These are phyloP conservation scores for Vitis hybrid DNA, from an alignment of 177 flowering plant genomes.

Conservation along the genomic window DNA sequence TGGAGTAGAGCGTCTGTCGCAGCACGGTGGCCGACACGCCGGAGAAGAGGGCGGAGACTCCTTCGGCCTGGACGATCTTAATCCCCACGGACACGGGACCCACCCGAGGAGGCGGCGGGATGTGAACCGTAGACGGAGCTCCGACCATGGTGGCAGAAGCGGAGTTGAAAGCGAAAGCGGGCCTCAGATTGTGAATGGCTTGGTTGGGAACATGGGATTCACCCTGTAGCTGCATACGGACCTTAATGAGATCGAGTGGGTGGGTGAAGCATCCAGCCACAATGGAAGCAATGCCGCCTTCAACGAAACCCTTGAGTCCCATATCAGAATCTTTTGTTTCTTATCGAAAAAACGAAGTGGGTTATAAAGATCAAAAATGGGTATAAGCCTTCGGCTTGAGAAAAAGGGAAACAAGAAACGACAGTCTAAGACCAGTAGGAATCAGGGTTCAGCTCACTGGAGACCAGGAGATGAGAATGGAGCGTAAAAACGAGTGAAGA, in stretches of 20 bases:
- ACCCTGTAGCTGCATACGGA: slow-evolving; percentile 91
- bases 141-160: slow-evolving; percentile 9
- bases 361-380: not conserved
- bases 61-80: slow-evolving; percentile 32
- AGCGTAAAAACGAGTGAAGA: slow-evolving; percentile 31
- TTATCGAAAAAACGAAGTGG: not conserved
- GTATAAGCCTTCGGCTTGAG: not conserved
- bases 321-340: slow-evolving; percentile 18
- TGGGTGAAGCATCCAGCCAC: slow-evolving; percentile 82
- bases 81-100: slow-evolving; percentile 43
- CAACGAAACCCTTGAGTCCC: slow-evolving; percentile 77
- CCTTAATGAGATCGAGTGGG: slow-evolving; percentile 86
- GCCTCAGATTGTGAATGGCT: not conserved
- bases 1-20: slow-evolving; percentile 43
- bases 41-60: slow-evolving; percentile 35
- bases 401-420: not conserved
- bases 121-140: slow-evolving; percentile 10
- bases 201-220: slow-evolving; percentile 31
- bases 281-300: slow-evolving; percentile 85
- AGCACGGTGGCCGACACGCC: slow-evolving; percentile 54
- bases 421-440: slow-evolving; percentile 19
- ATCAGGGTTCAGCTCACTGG: slow-evolving; percentile 32
- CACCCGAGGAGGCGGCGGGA: slow-evolving; percentile 32
- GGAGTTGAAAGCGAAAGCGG: slow-evolving; percentile 24
- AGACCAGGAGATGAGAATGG: slow-evolving; percentile 25